These are phyloP conservation scores for Carex sylvatica DNA, from an alignment of 202 grass and related monocot species.

Conservation along the genomic window DNA sequence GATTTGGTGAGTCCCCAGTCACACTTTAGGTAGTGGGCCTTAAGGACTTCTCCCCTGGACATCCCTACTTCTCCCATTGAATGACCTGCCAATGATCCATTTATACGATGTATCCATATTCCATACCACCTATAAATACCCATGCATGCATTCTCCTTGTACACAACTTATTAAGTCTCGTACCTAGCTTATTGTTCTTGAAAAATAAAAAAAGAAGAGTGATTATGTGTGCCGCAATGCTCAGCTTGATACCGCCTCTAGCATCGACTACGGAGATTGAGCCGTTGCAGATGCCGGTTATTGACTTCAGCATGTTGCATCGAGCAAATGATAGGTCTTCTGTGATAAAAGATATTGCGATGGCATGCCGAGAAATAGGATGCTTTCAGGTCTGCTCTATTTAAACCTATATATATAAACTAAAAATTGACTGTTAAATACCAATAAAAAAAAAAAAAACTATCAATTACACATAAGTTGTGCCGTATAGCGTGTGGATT, in stretches of 20 bases:
- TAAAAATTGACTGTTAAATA: neutral
- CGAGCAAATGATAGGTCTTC: conserved; percentile 25
- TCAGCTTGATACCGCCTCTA: conserved; percentile 20
- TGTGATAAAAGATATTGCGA: conserved; percentile 34
- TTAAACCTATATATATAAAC: no score
- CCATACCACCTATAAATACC: conserved; percentile 30
- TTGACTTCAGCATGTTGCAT: conserved; percentile 41
- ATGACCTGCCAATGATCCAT: neutral
- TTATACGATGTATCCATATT: neutral
- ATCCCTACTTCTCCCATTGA: neutral
- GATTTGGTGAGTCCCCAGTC: neutral
- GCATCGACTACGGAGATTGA: neutral
- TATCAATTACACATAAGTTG: neutral
- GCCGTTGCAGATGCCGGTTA: conserved; percentile 24
- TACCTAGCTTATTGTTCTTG: neutral
- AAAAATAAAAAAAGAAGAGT: neutral
- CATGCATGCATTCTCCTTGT: neutral
- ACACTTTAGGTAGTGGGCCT: neutral
- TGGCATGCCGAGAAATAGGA: conserved; percentile 51
- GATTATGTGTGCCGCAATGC: neutral
- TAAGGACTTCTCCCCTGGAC: neutral
- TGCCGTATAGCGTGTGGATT: neutral
- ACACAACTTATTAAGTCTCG: neutral
- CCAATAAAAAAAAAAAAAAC: no score
- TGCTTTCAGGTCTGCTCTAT: conserved; percentile 54